A percentile compares a stretch with the other conserved stretches of the same genome.
These are phyloP conservation scores for Suillus americanus DNA, from an alignment of 768 basidiomycete species.

Conservation along the genomic window DNA sequence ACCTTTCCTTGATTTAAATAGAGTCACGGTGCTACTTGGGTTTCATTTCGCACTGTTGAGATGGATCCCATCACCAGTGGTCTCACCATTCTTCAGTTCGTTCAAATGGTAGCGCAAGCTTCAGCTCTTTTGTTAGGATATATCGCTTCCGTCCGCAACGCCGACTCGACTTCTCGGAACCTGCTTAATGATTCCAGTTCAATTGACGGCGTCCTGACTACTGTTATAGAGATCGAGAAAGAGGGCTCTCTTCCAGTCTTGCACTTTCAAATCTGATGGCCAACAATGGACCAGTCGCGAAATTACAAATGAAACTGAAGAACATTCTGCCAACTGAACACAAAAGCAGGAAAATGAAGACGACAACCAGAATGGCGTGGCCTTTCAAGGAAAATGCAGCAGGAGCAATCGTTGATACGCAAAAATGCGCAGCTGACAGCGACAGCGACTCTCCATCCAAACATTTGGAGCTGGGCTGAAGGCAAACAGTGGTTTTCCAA, in stretches of 20 bases:
- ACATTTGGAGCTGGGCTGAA: no score
- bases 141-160: background rate
- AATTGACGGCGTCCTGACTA: background rate
- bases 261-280: background rate
- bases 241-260: background rate
- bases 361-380: background rate
- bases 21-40: no score
- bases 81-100: background rate
- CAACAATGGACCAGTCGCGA: background rate
- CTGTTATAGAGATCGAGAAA: background rate
- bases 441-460: no score
- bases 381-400: constrained; percentile 7
- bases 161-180: background rate
- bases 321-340: background rate
- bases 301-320: background rate
- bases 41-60: no score
- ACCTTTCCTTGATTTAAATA: no score
- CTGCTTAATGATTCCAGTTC: background rate
- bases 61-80: background rate
- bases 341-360: background rate
- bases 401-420: background rate
- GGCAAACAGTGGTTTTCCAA: no score
- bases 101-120: background rate
- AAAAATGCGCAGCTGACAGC: no score
- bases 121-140: background rate